A percentile compares a stretch with the other conserved stretches of the same genome.
Evolutionary conservation across 1,284 basidiomycete species (phyloP).

Genomic region (Heliocybe sulcata): DNA sequence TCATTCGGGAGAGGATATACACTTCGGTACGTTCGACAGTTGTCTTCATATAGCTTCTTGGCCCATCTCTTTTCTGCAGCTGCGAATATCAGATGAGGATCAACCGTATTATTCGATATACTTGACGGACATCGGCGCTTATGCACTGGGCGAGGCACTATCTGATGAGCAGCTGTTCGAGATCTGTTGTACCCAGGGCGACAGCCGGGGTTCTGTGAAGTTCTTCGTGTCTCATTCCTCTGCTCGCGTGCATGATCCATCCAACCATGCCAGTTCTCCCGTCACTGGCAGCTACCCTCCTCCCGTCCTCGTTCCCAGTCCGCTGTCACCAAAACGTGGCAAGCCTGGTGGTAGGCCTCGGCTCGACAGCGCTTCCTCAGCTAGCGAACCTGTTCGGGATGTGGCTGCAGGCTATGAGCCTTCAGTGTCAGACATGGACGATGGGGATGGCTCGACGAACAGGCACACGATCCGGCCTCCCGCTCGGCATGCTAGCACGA

Average conservation of each 20-base stretch:
- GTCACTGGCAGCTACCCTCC: slow-evolving; percentile 44
- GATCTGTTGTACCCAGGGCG: slow-evolving; percentile 67
- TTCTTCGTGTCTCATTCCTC: slow-evolving; percentile 68
- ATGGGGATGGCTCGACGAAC: slow-evolving; percentile 41
- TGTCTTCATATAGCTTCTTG: slow-evolving; percentile 6
- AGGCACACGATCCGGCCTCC: slow-evolving; percentile 35
- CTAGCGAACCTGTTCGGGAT: slow-evolving; percentile 53
- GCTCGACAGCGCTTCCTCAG: slow-evolving; percentile 62
- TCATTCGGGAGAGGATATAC: slow-evolving; percentile 81
- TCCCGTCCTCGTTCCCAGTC: slow-evolving; percentile 30
- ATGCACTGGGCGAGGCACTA: slow-evolving; percentile 66
- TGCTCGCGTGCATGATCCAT: slow-evolving; percentile 41
- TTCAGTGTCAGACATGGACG: slow-evolving; percentile 51
- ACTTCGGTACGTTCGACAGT: slow-evolving; percentile 55
- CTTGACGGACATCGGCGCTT: slow-evolving; percentile 76
- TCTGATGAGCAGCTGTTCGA: slow-evolving; percentile 61
- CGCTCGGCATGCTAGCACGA: slow-evolving; percentile 16
- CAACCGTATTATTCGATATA: slow-evolving; percentile 74
- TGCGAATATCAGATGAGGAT: slow-evolving; percentile 82
- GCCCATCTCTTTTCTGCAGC: slow-evolving; percentile 30
- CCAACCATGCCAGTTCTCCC: slow-evolving; percentile 33
- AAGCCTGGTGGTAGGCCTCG: slow-evolving; percentile 47
- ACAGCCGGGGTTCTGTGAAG: slow-evolving; percentile 72
- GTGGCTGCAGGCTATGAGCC: slow-evolving; percentile 58
- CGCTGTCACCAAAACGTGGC: slow-evolving; percentile 37